These are phyloP conservation scores for Seiridium cupressi DNA, from an alignment of 2,329 filamentous ascomycete genomes.

Conservation along the genomic window DNA sequence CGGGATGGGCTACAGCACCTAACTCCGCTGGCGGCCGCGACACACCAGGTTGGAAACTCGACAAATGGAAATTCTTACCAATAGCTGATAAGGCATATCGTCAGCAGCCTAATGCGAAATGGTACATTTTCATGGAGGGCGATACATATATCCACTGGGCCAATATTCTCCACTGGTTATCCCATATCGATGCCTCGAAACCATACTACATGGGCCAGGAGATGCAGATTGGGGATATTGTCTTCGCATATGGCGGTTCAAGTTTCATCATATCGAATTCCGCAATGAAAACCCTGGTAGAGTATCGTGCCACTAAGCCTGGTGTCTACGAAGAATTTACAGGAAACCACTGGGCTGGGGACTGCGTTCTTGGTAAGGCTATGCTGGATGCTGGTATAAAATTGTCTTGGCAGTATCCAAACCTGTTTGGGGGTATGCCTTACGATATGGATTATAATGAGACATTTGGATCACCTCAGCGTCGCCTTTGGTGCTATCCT, in stretches of 20 bases:
- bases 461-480: conserved; percentile 34
- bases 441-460: conserved; percentile 40
- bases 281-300: conserved; percentile 41
- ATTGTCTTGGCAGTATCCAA: conserved; percentile 45
- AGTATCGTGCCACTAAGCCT: conserved; percentile 38
- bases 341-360: conserved; percentile 44
- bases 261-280: conserved; percentile 50
- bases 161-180: conserved; percentile 52
- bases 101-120: conserved; percentile 45
- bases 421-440: conserved; percentile 36
- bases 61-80: conserved; percentile 59
- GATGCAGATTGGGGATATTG: conserved; percentile 46
- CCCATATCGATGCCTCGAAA: conserved; percentile 43
- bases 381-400: conserved; percentile 42
- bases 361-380: conserved; percentile 47
- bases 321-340: conserved; percentile 43
- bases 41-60: conserved; percentile 48
- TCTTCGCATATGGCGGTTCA: conserved; percentile 53
- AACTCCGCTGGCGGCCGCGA: conserved; percentile 33
- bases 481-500: conserved; percentile 47
- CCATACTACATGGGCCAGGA: conserved; percentile 53
- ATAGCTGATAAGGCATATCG: conserved; percentile 46
- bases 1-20: conserved; percentile 24
- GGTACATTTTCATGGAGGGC: conserved; percentile 59
- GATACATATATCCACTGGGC: conserved; percentile 57